Evolutionary conservation across 2,329 filamentous ascomycete genomes (phyloP).

Genomic region (Uncinocarpus reesii): DNA sequence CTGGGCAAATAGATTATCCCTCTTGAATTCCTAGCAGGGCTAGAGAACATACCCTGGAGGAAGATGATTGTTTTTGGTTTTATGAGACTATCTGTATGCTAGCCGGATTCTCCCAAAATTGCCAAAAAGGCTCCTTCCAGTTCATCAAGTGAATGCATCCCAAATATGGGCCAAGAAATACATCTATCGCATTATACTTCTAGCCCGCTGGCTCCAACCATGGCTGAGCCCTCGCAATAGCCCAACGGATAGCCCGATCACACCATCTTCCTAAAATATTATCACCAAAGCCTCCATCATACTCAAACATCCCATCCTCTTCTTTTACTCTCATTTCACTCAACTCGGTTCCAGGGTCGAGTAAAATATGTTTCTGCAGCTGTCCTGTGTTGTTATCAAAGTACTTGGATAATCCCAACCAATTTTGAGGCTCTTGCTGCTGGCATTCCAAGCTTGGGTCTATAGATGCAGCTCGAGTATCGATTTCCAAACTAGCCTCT

Average conservation of each 20-base stretch:
- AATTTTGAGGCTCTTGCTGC: not conserved
- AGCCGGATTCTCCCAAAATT: too few species aligned
- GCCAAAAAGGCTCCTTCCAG: too few species aligned
- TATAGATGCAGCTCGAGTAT: not conserved
- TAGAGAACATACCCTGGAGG: too few species aligned
- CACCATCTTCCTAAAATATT: slow-evolving; percentile 6
- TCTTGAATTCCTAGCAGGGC: too few species aligned
- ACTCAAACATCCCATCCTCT: not conserved
- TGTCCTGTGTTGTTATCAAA: slow-evolving; percentile 19
- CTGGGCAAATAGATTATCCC: too few species aligned
- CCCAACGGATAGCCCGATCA: slow-evolving; percentile 1
- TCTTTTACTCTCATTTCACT: slow-evolving; percentile 9
- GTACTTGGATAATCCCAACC: slow-evolving; percentile 16
- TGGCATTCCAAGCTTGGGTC: not conserved
- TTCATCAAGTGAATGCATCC: too few species aligned
- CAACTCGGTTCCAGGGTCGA: slow-evolving; percentile 9
- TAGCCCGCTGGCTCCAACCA: slow-evolving; percentile 10
- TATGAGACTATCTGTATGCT: too few species aligned
- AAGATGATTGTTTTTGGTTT: too few species aligned
- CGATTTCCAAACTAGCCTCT: not conserved
- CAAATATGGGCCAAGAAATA: too few species aligned
- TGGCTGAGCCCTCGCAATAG: slow-evolving; percentile 3
- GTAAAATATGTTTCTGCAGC: slow-evolving; percentile 15
- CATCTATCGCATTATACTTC: too few species aligned
- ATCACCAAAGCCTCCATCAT: slow-evolving; percentile 4